Percentiles rank a stretch among this genome's conserved stretches.
Evolutionary conservation across 768 basidiomycete species (phyloP).

Genomic region (Punctularia strigosozonata): DNA sequence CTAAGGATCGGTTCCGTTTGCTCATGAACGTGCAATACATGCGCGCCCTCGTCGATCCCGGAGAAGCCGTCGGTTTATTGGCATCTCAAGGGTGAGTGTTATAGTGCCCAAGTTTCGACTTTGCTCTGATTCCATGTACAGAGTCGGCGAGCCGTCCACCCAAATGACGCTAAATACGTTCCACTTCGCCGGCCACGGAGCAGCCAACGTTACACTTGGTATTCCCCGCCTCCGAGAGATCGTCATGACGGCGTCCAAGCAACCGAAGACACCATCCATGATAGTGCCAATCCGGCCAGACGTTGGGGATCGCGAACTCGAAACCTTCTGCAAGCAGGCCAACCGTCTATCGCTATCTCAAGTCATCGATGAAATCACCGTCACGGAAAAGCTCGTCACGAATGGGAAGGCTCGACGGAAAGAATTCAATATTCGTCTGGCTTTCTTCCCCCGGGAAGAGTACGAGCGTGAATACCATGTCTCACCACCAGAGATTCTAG

Average conservation of each 20-base stretch:
- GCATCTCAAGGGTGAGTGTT: slow-evolving; percentile 86
- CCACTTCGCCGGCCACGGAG: slow-evolving; percentile 99
- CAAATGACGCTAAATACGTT: slow-evolving; percentile 99
- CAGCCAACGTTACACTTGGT: slow-evolving; percentile 97
- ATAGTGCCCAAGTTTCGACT: neutral
- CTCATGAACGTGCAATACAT: slow-evolving; percentile 91
- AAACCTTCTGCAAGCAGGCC: slow-evolving; percentile 79
- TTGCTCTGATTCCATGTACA: slow-evolving; percentile 19
- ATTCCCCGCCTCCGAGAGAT: slow-evolving; percentile 98
- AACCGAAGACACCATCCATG: slow-evolving; percentile 98
- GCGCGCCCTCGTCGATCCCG: slow-evolving; percentile 88
- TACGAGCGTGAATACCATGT: slow-evolving; percentile 79
- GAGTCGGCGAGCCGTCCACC: slow-evolving; percentile 96
- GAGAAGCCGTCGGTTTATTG: slow-evolving; percentile 94
- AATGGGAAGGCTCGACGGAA: slow-evolving; percentile 63
- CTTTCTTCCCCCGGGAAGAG: slow-evolving; percentile 79
- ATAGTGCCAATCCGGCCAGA: slow-evolving; percentile 57
- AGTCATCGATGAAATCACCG: slow-evolving; percentile 70
- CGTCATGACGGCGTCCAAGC: slow-evolving; percentile 94
- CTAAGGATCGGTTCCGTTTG: slow-evolving; percentile 52
- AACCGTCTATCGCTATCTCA: slow-evolving; percentile 82
- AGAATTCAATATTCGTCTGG: slow-evolving; percentile 68
- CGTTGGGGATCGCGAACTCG: slow-evolving; percentile 42
- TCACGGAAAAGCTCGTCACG: slow-evolving; percentile 64
- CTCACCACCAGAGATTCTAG: slow-evolving; percentile 57